Percentiles rank a stretch among this genome's conserved stretches.
Conservation (phyloP, 345 rosid species). For the Camelina hispida region DNA sequence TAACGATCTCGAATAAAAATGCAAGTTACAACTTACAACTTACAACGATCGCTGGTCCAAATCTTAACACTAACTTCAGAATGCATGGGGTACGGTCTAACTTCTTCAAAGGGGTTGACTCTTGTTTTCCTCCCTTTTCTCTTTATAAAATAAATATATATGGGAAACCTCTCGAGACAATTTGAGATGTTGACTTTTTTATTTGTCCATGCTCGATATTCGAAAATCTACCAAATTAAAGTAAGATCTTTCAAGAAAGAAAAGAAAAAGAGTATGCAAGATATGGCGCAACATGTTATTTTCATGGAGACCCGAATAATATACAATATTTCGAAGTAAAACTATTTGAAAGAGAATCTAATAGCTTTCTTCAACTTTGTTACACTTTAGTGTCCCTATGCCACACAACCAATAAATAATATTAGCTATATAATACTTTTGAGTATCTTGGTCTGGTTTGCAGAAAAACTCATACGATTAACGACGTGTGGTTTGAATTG, state of each 20-base stretch:
- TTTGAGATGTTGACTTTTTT: slow-evolving; percentile 26
- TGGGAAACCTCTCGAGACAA: slow-evolving; percentile 6
- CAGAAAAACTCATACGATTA: not conserved
- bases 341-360: slow-evolving; percentile 23
- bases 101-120: slow-evolving; percentile 25
- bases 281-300: slow-evolving; percentile 36
- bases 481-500: not conserved
- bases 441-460: slow-evolving; percentile 2
- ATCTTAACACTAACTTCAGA: not conserved
- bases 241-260: slow-evolving; percentile 19
- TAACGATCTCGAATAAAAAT: slow-evolving; percentile 5
- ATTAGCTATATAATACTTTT: not conserved
- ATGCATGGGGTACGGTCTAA: slow-evolving; percentile 19
- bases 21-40: not conserved
- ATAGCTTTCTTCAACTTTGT: slow-evolving; percentile 10
- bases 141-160: not conserved
- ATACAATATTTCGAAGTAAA: slow-evolving; percentile 1
- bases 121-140: not conserved
- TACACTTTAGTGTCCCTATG: slow-evolving; percentile 9
- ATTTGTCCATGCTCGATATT: slow-evolving; percentile 24
- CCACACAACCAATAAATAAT: slow-evolving; percentile 18
- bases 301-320: slow-evolving; percentile 30
- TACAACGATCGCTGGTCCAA: not conserved
- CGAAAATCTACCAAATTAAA: slow-evolving; percentile 27
- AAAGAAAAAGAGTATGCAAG: slow-evolving; percentile 11